Base-by-base conservation (phyloP, 169 alveolate species). In the Plasmodium coatneyi region DNA sequence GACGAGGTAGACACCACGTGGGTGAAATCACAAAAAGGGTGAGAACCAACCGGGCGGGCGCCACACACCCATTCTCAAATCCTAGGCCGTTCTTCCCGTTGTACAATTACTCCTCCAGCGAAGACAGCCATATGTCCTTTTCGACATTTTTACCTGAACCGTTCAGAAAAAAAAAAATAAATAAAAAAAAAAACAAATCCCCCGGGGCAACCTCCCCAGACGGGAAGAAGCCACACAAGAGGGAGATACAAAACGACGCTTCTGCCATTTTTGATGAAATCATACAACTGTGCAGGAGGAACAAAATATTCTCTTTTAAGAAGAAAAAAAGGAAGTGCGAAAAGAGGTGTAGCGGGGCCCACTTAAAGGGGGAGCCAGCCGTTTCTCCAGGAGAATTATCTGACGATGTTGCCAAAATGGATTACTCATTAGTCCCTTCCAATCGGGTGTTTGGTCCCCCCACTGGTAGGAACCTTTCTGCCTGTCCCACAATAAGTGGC, bases 301-400 rank as follows among this genome's bases (percentile, higher is more conserved):
- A 74, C 22, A 72, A 84, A 84, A 84, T 84, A 46, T 84, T 84
- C 60, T 16, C 86, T 16, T 46, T 84, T 74, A 84, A 84, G 43
- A 30, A 84, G 19, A 19, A 34, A 3, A 72, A 2, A 41, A 72
- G 74, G 30, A 28, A 36, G 71, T 25, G 0, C 22, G 22, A 3
- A 52, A 19, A 32, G 19, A 19, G 22, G n/a, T 52, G 52, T 25
- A 39, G 12, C 16, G 19, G 4, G 32, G n/a, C 36, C 36, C 34
- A 19, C 66, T 14, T 7, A 3, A 34, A 36, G 43, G 83, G 6
- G 39, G 34, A 19, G 83, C 22, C 25, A 78, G 39, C 41, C 22
- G 52, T 22, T 41, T 19, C 3, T 36, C 70, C 74, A 1, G 28
- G 2, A 6, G 5, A 60, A 10, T 19, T 60, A 7, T 25, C 74